Conservation (phyloP, 805 yeast genomes). For the Suhomyces pyralidae region DNA sequence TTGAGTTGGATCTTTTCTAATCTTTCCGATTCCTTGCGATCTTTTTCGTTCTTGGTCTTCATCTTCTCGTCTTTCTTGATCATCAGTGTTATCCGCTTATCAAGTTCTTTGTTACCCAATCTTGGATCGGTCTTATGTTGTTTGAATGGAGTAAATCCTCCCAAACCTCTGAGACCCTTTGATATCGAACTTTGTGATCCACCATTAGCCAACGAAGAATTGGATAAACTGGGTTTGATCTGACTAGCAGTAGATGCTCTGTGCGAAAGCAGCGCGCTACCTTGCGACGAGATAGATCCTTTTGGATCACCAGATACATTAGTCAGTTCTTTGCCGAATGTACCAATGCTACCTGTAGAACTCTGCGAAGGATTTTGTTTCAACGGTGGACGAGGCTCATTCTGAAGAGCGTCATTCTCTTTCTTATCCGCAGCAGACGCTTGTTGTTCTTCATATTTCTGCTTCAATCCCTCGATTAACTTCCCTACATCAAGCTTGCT, state of each 20-base stretch:
- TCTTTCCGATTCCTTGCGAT: constrained; percentile 12
- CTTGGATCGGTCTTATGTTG: constrained; percentile 20
- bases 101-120: constrained; percentile 26
- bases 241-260: neutral
- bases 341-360: neutral
- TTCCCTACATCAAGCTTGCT: constrained; percentile 27
- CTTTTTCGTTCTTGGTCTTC: constrained; percentile 15
- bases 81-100: constrained; percentile 30
- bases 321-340: neutral
- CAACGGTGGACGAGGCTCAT: neutral
- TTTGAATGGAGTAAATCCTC: constrained; percentile 31
- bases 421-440: neutral
- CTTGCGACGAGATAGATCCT: constrained; percentile 1
- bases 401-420: too few relatives aligned
- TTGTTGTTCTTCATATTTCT: constrained; percentile 9
- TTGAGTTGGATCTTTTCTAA: constrained; percentile 19
- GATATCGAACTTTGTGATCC: neutral
- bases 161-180: constrained; percentile 21
- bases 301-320: neutral
- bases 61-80: constrained; percentile 31
- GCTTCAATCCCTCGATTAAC: constrained; percentile 21
- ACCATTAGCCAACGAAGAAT: constrained; percentile 6
- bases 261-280: neutral
- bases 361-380: neutral
- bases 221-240: constrained; percentile 9